These are phyloP conservation scores for Magnusiomyces starmeri DNA, from an alignment of 1,139 yeast species.

Conservation along the genomic window DNA sequence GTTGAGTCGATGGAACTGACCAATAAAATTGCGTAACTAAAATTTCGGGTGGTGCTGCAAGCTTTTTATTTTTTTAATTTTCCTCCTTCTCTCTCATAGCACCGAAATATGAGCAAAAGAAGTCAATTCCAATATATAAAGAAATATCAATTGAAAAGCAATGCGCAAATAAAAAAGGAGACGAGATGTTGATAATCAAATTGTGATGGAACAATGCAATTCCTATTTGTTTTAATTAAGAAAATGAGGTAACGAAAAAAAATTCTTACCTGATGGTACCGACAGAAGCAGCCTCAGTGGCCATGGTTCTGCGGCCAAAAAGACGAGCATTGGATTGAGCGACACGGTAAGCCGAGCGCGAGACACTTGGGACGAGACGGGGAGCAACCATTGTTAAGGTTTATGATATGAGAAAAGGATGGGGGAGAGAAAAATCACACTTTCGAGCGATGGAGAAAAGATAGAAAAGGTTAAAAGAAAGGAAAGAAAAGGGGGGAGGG, in stretches of 20 bases:
- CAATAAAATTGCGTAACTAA: too few species aligned
- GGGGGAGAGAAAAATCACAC: slow-evolving; percentile 10
- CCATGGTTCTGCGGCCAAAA: slow-evolving; percentile 57
- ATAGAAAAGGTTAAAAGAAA: slow-evolving; percentile 2
- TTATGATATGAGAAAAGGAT: slow-evolving; percentile 10
- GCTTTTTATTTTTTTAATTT: too few species aligned
- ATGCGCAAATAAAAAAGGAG: too few species aligned
- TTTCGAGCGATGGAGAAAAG: slow-evolving; percentile 9
- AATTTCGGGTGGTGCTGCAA: too few species aligned
- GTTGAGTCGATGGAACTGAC: too few species aligned
- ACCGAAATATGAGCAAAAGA: too few species aligned
- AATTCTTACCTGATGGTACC: slow-evolving; percentile 89
- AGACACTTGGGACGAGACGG: slow-evolving; percentile 83
- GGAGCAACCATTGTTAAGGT: slow-evolving; percentile 45
- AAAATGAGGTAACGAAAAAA: slow-evolving; percentile 1
- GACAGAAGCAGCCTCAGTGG: slow-evolving; percentile 81
- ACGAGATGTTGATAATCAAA: too few species aligned
- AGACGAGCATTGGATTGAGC: slow-evolving; percentile 68
- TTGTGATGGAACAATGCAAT: too few species aligned
- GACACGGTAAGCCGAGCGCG: slow-evolving; percentile 86
- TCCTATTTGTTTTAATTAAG: too few species aligned
- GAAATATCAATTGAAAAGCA: too few species aligned
- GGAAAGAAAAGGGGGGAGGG: slow-evolving; percentile 3
- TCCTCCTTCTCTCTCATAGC: too few species aligned
- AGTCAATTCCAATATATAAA: too few species aligned